Evolutionary conservation across 2,329 filamentous ascomycete genomes (phyloP), one percentile per base, ranked within the genome.

Genomic region (Coniella vitis): DNA sequence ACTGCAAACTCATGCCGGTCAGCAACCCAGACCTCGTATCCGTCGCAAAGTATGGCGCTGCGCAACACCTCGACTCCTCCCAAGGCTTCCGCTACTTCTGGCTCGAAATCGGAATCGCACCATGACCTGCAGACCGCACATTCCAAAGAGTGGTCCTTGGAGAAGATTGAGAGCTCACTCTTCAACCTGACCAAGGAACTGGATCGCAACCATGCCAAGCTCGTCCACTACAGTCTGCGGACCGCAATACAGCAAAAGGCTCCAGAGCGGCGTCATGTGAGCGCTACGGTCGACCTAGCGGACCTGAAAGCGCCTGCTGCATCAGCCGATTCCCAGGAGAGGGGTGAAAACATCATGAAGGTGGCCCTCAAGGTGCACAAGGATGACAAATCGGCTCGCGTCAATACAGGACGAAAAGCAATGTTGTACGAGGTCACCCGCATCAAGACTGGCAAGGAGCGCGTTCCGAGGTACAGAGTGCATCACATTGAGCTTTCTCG

Each of bases 401-500:
- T 63, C 31, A 74, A 72, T 55, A 68, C 67, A 55, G 72, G 74
- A 47, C 68, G 68, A 47, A 65, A 66, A 48, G 69, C 72, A 48
- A 59, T 64, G 45, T 63, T 68, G 20, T 69, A 70, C 52, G 55
- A 59, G 3, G 67, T 74, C 4, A 57, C 67, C n/a, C 65, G 69
- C 55, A 70, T 78, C 54, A 72, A 72, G 55, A 73, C 75, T 2
- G 66, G 73, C 48, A 70, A 69, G 54, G 68, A 73, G 17, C 67
- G 71, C n/a, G 77, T 79, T 8, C 78, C 78, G n/a, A 65, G 65
- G 21, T 82, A 81, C 57, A 67, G 73, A 25, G 81, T 79, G 54
- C 78, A 81, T 55, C 76, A 81, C 51, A 74, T 81, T 34, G 74
- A 79, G 57, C 78, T 81, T 45, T 70, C 68, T 58, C 79, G 76